These are phyloP conservation scores for Cladosporium sp. DNA, from an alignment of 2,329 filamentous ascomycete species.

Conservation along the genomic window DNA sequence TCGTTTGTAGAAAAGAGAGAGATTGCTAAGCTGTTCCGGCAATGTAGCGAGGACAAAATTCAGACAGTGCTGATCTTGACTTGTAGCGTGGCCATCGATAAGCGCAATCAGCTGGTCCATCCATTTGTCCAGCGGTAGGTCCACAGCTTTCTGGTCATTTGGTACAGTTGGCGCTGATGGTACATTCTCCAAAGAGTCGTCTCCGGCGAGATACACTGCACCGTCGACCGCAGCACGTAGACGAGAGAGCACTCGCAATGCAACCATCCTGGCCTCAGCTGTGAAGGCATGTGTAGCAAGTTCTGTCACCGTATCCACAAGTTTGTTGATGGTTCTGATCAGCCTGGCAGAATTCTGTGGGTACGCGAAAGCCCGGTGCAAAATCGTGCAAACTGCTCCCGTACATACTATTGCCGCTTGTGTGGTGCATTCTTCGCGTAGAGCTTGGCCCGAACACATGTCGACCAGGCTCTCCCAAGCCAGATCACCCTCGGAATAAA, in stretches of 20 bases:
- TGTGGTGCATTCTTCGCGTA: conserved; percentile 1
- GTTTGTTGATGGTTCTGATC: conserved; percentile 14
- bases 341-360: conserved; percentile 13
- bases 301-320: conserved; percentile 11
- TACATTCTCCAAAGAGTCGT: conserved; percentile 3
- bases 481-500: conserved; percentile 15
- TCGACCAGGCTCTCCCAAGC: conserved; percentile 17
- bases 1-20: conserved; percentile 75
- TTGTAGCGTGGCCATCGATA: conserved; percentile 13
- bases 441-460: conserved; percentile 11
- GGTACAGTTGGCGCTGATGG: conserved; percentile 2
- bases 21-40: conserved; percentile 85
- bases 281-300: conserved; percentile 14
- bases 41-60: conserved; percentile 86
- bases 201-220: conserved; percentile 21
- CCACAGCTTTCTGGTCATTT: conserved; percentile 13
- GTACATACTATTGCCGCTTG: conserved; percentile 13
- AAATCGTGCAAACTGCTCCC: conserved; percentile 10
- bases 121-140: conserved; percentile 21
- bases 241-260: conserved; percentile 22
- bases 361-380: conserved; percentile 15
- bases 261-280: conserved; percentile 13
- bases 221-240: conserved; percentile 27
- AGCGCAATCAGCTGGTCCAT: conserved; percentile 20
- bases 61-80: conserved; percentile 75